Percentiles rank a stretch among this genome's conserved stretches.
Conservation (phyloP, 1,139 yeast species). For the Saccharomyces pastorianus region DNA sequence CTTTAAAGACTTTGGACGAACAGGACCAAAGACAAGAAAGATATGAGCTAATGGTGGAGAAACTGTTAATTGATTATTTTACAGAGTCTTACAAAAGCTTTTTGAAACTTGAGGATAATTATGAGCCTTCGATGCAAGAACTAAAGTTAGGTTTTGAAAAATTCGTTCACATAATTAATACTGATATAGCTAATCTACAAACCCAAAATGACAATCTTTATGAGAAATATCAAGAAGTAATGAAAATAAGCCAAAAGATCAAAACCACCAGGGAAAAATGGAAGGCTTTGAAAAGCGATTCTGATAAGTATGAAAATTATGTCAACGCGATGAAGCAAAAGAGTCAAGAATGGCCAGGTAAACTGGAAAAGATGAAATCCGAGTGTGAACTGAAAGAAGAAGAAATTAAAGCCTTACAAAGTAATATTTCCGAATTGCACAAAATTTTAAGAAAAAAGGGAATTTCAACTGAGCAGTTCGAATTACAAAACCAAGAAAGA, state of each 20-base stretch:
- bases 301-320: constrained; percentile 61
- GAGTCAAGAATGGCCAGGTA: constrained; percentile 55
- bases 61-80: constrained; percentile 58
- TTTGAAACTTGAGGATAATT: constrained; percentile 57
- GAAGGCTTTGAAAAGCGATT: constrained; percentile 62
- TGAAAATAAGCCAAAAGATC: constrained; percentile 36
- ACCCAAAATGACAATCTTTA: constrained; percentile 34
- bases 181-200: constrained; percentile 40
- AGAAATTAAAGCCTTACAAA: constrained; percentile 38
- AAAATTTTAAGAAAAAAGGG: constrained; percentile 47
- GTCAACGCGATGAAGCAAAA: constrained; percentile 59
- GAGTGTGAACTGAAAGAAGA: constrained; percentile 46
- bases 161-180: constrained; percentile 37
- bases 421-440: constrained; percentile 33
- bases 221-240: constrained; percentile 27
- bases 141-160: constrained; percentile 49
- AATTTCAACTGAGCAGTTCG: constrained; percentile 53
- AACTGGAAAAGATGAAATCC: constrained; percentile 45
- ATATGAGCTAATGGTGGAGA: constrained; percentile 40
- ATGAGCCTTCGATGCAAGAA: constrained; percentile 44
- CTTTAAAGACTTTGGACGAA: constrained; percentile 36
- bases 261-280: constrained; percentile 47
- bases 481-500: constrained; percentile 45
- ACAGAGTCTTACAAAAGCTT: constrained; percentile 61
- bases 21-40: constrained; percentile 32